Conservation (phyloP, 495 filamentous ascomycete genomes). For the Durotheca rogersii region DNA sequence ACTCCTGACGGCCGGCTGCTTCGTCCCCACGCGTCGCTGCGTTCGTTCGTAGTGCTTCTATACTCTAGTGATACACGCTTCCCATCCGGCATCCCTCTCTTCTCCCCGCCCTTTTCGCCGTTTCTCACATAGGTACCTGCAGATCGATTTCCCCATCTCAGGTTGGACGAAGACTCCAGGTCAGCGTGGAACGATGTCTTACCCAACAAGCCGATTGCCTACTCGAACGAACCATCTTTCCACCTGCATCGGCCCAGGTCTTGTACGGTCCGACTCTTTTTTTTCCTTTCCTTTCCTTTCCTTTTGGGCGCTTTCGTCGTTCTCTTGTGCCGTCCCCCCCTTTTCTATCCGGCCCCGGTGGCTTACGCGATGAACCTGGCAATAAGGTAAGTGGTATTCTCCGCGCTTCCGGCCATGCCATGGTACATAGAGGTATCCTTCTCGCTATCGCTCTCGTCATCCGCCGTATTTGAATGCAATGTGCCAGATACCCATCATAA, state of each 20-base stretch:
- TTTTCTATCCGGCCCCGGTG: constrained; percentile 1
- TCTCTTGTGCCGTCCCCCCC: too few species aligned
- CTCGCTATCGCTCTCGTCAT: too few species aligned
- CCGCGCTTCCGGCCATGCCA: not conserved
- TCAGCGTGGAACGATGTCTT: not conserved
- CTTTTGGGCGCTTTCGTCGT: not conserved
- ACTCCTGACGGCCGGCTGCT: too few species aligned
- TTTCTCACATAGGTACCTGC: too few species aligned
- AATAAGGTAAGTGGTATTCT: constrained; percentile 16
- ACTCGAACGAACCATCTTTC: not conserved
- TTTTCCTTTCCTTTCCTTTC: not conserved
- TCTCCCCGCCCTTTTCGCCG: not conserved
- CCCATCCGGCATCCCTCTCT: too few species aligned
- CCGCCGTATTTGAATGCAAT: not conserved
- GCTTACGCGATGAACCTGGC: constrained; percentile 23
- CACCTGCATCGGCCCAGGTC: too few species aligned
- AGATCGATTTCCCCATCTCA: not conserved
- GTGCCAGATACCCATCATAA: not conserved
- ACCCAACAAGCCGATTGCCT: not conserved
- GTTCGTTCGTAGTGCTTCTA: not conserved
- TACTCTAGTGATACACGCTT: not conserved
- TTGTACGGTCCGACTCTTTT: not conserved
- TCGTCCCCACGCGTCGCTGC: too few species aligned
- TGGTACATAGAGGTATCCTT: too few species aligned
- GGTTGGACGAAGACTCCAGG: not conserved